These are phyloP conservation scores for Graphium sp. DNA, from an alignment of 2,329 filamentous ascomycete species.

Conservation along the genomic window DNA sequence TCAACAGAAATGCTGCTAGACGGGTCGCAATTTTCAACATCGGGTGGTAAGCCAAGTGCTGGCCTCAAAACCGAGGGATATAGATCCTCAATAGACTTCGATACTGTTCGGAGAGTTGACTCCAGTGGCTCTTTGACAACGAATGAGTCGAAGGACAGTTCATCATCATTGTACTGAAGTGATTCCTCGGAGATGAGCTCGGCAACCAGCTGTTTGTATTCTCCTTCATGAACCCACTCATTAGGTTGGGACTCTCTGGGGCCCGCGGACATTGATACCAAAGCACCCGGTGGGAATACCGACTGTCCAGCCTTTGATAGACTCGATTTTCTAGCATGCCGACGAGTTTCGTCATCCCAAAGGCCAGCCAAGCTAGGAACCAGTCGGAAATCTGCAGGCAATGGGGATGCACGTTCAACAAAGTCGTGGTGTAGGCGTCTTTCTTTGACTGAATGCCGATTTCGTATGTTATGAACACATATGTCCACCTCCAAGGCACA, in stretches of 20 bases:
- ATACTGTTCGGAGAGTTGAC: slow-evolving; percentile 50
- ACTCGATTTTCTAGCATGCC: slow-evolving; percentile 57
- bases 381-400: slow-evolving; percentile 55
- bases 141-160: slow-evolving; percentile 49
- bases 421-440: slow-evolving; percentile 81
- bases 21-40: slow-evolving; percentile 13
- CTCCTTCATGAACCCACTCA: slow-evolving; percentile 88
- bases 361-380: slow-evolving; percentile 88
- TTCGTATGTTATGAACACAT: slow-evolving; percentile 74
- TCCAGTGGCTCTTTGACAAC: slow-evolving; percentile 34
- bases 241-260: slow-evolving; percentile 51
- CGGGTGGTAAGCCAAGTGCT: slow-evolving; percentile 22
- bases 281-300: slow-evolving; percentile 63
- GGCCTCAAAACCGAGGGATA: slow-evolving; percentile 49
- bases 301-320: slow-evolving; percentile 47
- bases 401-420: slow-evolving; percentile 49
- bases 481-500: slow-evolving; percentile 85
- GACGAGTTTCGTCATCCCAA: slow-evolving; percentile 77
- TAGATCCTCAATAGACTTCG: slow-evolving; percentile 78
- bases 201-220: slow-evolving; percentile 51
- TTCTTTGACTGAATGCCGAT: slow-evolving; percentile 58
- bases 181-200: slow-evolving; percentile 48
- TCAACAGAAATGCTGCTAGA: slow-evolving; percentile 43
- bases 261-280: slow-evolving; percentile 83
- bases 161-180: slow-evolving; percentile 19